Evolutionary conservation across 2,329 filamentous ascomycete species (phyloP), one percentile per base, ranked within the genome.

Genomic region (Neospermospora avenae): DNA sequence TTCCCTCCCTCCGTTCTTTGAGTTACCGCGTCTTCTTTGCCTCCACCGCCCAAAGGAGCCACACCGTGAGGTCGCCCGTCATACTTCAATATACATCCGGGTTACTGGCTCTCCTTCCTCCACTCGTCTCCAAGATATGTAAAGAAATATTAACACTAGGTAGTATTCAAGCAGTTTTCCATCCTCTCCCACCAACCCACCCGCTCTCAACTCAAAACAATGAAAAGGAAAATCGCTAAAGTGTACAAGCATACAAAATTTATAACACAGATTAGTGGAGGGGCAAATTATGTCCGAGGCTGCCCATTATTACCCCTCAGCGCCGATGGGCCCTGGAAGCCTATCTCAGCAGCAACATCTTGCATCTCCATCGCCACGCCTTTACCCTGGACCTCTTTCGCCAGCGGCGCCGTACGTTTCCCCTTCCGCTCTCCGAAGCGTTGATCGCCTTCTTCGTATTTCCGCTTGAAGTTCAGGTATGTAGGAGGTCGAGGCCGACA

Each of bases 381-480:
- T 65, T 79, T 71, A 68, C 80, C 75, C 73, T 84, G 77, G 73
- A 81, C 72, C 69, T 81, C 78, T 68, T 81, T 75, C 45, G 75
- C 70, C 66, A 81, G 71, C 55, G 77, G 78, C 25, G 78, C 76
- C 16, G 76, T 75, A 64, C 78, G 77, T 67, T 81, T 82, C 62
- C 78, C 78, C 71, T 78, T 83, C 63, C 81, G 78, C 58, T 74
- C 67, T 5, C 88, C 90, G 62, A 97, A 85, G 25, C 95, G 84
- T 76, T 96, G 90, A 73, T 98, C 95, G 6, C 95, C 95, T 63
- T 87, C 81, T 64, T 85, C 78, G 68, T 95, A 93, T 57, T 78
- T 77, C 45, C 78, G 78, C 77, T 96, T 97, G 80, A 98, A 96
- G 63, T 84, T 84, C 71, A 97, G 85, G 74, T 97, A 98, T 0